Conservation (phyloP, 1,284 basidiomycete species). For the Pseudomicrostroma phylloplanum region DNA sequence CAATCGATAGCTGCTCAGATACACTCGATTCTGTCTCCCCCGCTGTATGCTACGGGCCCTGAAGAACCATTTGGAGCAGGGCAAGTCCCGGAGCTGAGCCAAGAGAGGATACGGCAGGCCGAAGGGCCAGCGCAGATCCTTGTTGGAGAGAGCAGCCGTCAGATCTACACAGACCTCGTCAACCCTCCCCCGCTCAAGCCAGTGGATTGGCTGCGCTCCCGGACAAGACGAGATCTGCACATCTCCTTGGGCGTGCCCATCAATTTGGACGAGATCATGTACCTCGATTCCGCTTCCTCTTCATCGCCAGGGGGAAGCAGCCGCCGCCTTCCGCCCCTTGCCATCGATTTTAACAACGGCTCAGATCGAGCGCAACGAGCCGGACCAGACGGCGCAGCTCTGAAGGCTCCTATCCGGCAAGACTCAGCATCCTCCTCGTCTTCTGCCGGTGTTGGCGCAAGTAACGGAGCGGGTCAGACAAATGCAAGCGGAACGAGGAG, state of each 20-base stretch:
- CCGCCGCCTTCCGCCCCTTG: constrained; percentile 17
- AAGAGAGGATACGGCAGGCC: constrained; percentile 12
- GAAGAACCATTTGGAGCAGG: constrained; percentile 12
- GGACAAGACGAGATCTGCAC: constrained; percentile 38
- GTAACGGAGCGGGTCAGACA: neutral
- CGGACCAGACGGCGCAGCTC: constrained; percentile 11
- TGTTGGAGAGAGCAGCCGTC: constrained; percentile 6
- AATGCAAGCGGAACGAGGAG: too few species aligned
- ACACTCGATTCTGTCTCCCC: constrained; percentile 3
- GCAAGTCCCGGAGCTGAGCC: constrained; percentile 9
- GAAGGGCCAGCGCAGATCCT: constrained; percentile 7
- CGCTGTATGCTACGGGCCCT: neutral
- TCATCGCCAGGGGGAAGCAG: neutral
- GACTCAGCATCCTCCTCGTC: neutral
- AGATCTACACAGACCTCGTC: constrained; percentile 6
- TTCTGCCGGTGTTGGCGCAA: neutral
- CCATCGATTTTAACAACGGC: constrained; percentile 35
- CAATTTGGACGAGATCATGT: constrained; percentile 43
- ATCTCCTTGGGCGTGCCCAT: constrained; percentile 47
- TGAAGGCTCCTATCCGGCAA: neutral
- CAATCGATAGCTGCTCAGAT: constrained; percentile 10
- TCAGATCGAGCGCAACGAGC: constrained; percentile 2
- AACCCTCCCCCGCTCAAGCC: constrained; percentile 24
- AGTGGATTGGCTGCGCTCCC: constrained; percentile 42
- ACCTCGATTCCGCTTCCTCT: neutral